A percentile compares a stretch with the other conserved stretches of the same genome.
phyloP scores from a whole-genome alignment of 2,329 filamentous ascomycete species.

The Talaromyces amestolkiae region DNA sequence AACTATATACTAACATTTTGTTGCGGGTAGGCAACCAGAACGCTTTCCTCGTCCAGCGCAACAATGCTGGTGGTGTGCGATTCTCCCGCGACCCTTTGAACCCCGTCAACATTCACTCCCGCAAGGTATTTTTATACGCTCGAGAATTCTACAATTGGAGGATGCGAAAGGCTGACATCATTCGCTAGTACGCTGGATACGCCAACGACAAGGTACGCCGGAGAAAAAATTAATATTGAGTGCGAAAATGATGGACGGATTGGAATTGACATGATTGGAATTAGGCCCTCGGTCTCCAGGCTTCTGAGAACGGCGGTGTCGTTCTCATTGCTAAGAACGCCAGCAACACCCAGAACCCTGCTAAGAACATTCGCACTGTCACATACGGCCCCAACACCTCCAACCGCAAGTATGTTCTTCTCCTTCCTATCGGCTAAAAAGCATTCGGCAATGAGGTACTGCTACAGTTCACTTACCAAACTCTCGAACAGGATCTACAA shows the following conservation, averaged over 20 bases:
- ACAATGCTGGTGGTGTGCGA: slow-evolving; percentile 71
- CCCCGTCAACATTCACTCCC: slow-evolving; percentile 83
- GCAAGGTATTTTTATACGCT: slow-evolving; percentile 64
- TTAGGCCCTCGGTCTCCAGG: slow-evolving; percentile 77
- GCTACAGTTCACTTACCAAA: slow-evolving; percentile 23
- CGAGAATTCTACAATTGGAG: slow-evolving; percentile 4
- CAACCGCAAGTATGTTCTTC: slow-evolving; percentile 68
- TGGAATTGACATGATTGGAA: slow-evolving; percentile 14
- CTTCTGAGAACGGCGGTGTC: slow-evolving; percentile 75
- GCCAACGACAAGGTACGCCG: slow-evolving; percentile 81
- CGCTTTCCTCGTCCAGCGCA: slow-evolving; percentile 89
- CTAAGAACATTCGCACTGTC: slow-evolving; percentile 61
- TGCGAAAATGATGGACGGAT: background rate
- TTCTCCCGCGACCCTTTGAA: slow-evolving; percentile 96
- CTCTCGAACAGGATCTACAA: slow-evolving; percentile 70
- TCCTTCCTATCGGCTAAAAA: background rate
- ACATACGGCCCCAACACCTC: slow-evolving; percentile 71
- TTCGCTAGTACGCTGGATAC: slow-evolving; percentile 76
- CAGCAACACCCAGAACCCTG: slow-evolving; percentile 69
- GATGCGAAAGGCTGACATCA: slow-evolving; percentile 24
- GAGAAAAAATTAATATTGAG: background rate
- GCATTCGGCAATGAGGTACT: background rate
- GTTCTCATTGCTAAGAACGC: slow-evolving; percentile 82
- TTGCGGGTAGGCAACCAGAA: slow-evolving; percentile 71
- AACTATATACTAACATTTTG: slow-evolving; percentile 20